These are phyloP conservation scores for Aquilaria sinensis DNA, from an alignment of 345 rosid genomes.

Conservation along the genomic window DNA sequence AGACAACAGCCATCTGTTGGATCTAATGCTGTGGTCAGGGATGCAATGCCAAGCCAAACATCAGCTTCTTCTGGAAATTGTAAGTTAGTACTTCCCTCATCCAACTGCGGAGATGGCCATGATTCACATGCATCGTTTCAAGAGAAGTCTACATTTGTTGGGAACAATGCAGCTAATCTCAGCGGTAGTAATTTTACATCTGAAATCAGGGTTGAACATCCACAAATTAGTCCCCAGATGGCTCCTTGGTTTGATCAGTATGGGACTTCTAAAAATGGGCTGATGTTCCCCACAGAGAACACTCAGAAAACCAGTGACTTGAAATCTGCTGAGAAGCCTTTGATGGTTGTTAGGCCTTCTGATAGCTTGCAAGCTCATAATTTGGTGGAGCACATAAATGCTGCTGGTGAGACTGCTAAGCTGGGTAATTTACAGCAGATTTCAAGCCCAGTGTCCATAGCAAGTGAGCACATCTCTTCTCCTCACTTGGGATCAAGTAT, in stretches of 20 bases:
- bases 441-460: conserved; percentile 22
- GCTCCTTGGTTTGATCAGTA: conserved; percentile 77
- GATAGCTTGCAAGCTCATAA: conserved; percentile 29
- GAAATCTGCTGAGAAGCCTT: conserved; percentile 40
- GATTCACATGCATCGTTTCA: conserved; percentile 25
- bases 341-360: conserved; percentile 34
- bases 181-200: conserved; percentile 26
- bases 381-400: conserved; percentile 29
- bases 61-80: conserved; percentile 29
- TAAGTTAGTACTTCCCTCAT: conserved; percentile 26
- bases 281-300: conserved; percentile 41
- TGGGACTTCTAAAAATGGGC: conserved; percentile 65
- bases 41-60: conserved; percentile 18
- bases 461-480: conserved; percentile 31
- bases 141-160: conserved; percentile 27
- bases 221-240: conserved; percentile 62
- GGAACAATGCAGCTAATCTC: conserved; percentile 29
- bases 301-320: conserved; percentile 24
- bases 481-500: conserved; percentile 31
- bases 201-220: conserved; percentile 37
- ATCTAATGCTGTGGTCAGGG: conserved; percentile 27
- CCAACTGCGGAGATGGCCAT: conserved; percentile 19
- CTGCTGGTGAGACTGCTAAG: conserved; percentile 27
- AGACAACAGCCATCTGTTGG: conserved; percentile 33
- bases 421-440: conserved; percentile 22